Percentiles rank a stretch among this genome's conserved stretches.
Conservation (phyloP, 176 grass and related monocot species). For the Tuctoria greenei region DNA sequence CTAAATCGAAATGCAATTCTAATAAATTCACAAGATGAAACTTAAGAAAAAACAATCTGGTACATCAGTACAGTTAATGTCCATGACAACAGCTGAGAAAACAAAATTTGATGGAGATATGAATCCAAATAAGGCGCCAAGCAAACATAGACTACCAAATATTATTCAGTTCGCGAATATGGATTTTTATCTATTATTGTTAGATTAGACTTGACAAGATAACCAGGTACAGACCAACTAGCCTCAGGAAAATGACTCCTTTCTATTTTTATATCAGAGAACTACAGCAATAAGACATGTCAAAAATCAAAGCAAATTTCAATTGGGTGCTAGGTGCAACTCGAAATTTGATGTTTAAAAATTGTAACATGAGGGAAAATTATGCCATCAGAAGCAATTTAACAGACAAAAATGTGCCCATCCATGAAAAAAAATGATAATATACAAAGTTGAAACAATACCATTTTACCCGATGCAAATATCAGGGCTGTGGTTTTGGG, state of each 20-base stretch:
- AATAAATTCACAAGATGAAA: background rate
- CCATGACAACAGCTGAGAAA: background rate
- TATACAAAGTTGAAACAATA: slow-evolving; percentile 31
- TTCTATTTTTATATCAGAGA: background rate
- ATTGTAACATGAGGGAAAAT: background rate
- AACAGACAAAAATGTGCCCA: background rate
- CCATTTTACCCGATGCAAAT: slow-evolving; percentile 99
- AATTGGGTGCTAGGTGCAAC: background rate
- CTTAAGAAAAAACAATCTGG: background rate
- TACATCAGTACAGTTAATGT: background rate
- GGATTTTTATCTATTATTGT: background rate
- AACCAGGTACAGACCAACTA: background rate
- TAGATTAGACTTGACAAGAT: background rate
- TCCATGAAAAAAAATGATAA: background rate
- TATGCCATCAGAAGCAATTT: background rate
- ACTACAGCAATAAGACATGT: background rate
- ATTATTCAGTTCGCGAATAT: background rate
- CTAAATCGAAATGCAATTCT: background rate
- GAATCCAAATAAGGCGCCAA: background rate
- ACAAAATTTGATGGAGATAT: background rate
- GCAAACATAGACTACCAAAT: background rate
- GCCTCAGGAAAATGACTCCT: background rate
- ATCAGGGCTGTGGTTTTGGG: slow-evolving; percentile 98
- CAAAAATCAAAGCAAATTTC: slow-evolving; percentile 4
- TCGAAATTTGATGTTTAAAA: background rate